Base-by-base conservation (phyloP, 441 rosid species). In the Erysimum cheiri region DNA sequence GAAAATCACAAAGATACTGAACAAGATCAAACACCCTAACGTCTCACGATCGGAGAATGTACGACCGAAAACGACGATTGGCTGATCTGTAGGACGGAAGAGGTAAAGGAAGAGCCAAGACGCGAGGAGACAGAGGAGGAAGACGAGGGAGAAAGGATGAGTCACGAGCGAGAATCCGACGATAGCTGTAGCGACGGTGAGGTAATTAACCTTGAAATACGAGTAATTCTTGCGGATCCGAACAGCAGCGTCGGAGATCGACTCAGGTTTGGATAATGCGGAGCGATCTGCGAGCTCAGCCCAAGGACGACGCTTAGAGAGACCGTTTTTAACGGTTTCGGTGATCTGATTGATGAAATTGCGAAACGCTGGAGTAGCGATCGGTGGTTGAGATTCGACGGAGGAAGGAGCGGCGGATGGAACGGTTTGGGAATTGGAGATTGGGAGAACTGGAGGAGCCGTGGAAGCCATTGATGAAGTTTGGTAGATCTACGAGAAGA, bases 231-330 rank as follows among this genome's bases (percentile, higher is more conserved):
- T 87, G n/a, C 91, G 91, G 79, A 87, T 82, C 60, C 93, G 85
- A 4, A 85, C 69, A n/a, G 85, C 78, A 19, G 89, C 93, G 14
- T 87, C 93, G 33, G 93, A 65, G 15, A 89, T 55, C 6, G 85
- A 77, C 0, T 87, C 91, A 4, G 96, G 93, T 6, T 88, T 78
- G 50, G 86, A 47, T 59, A 89, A 60, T 31, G 88, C 78, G 14
- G 77, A 64, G 0, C 91, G 85, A 77, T 89, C 96, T 0, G 84
- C 58, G 11, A 89, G 83, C 39, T 89, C 93, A 19, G 50, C 57
- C 91, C 93, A 89, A 0, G 93, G 93, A n/a, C 91, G 92, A 39
- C 96, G 87, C 50, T 81, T 83, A 1, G 96, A 89, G 77, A 89
- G 78, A 13, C 86, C 85, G 15, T 70, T 80, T 36, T 80, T 83